phyloP scores from a whole-genome alignment of 2,329 filamentous ascomycete genomes.

The Xenosphaeropsis pyriputrescens region DNA sequence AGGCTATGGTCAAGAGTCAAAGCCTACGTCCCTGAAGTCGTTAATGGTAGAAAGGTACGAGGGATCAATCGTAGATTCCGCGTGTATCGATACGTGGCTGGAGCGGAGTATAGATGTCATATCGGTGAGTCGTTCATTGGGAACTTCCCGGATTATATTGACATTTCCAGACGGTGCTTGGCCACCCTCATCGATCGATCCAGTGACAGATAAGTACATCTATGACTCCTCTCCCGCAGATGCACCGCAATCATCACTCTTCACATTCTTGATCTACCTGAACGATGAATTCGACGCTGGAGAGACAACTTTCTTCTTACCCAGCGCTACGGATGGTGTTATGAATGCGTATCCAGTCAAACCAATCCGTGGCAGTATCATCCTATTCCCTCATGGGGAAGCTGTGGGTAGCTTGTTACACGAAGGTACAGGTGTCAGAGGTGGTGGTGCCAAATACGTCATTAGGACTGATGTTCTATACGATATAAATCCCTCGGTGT shows the following conservation, averaged over 20 bases:
- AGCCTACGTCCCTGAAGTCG: slow-evolving; percentile 36
- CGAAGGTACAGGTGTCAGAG: slow-evolving; percentile 54
- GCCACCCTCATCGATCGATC: slow-evolving; percentile 51
- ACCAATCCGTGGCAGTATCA: slow-evolving; percentile 53
- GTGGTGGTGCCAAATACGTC: slow-evolving; percentile 43
- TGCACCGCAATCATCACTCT: slow-evolving; percentile 50
- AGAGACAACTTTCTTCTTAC: slow-evolving; percentile 58
- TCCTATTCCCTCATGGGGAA: slow-evolving; percentile 58
- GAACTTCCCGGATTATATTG: slow-evolving; percentile 1
- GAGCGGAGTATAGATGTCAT: slow-evolving; percentile 56
- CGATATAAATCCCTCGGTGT: slow-evolving; percentile 27
- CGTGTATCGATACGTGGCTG: slow-evolving; percentile 59
- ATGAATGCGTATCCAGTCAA: slow-evolving; percentile 56
- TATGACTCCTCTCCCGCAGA: slow-evolving; percentile 49
- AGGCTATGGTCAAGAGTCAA: slow-evolving; percentile 46
- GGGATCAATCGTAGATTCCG: slow-evolving; percentile 57
- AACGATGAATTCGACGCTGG: slow-evolving; percentile 61
- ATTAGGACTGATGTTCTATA: slow-evolving; percentile 60
- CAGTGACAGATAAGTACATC: slow-evolving; percentile 31
- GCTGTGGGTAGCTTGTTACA: slow-evolving; percentile 49
- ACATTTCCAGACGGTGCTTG: slow-evolving; percentile 42
- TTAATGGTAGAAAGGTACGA: slow-evolving; percentile 40
- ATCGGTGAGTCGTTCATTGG: slow-evolving; percentile 26
- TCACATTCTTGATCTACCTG: slow-evolving; percentile 55
- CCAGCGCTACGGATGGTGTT: slow-evolving; percentile 44